These are phyloP conservation scores for Podospora pseudocomata DNA, from an alignment of 495 filamentous ascomycete species.

Conservation along the genomic window DNA sequence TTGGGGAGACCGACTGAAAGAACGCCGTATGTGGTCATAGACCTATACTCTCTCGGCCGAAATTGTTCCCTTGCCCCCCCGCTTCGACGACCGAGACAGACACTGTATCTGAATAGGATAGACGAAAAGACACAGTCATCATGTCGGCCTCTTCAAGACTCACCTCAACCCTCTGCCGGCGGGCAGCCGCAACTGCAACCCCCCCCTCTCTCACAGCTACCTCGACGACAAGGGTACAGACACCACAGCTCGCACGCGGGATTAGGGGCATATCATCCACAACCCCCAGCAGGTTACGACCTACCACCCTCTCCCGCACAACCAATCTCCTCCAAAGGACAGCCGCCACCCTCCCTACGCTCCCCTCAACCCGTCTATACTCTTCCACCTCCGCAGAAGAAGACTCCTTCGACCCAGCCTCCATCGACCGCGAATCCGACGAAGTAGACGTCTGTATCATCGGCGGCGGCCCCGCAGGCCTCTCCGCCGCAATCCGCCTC, in stretches of 20 bases:
- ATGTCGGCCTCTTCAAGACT: conserved; percentile 32
- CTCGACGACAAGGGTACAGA: conserved; percentile 8
- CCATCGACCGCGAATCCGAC: conserved; percentile 81
- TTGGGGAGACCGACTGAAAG: not conserved
- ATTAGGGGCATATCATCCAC: conserved; percentile 23
- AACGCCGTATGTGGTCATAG: not conserved
- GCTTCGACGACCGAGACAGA: not conserved
- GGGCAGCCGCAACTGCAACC: conserved; percentile 18
- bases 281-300: conserved; percentile 11
- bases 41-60: not conserved
- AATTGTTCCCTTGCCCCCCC: not conserved
- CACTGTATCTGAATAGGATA: not conserved
- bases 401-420: conserved; percentile 66
- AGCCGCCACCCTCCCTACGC: not conserved
- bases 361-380: conserved; percentile 24
- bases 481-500: conserved; percentile 87
- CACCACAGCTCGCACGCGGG: conserved; percentile 12
- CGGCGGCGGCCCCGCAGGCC: conserved; percentile 88
- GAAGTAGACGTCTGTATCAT: conserved; percentile 96
- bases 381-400: conserved; percentile 47
- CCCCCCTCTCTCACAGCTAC: not conserved
- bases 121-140: not conserved
- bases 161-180: conserved; percentile 30
- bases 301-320: conserved; percentile 10
- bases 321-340: not conserved